A percentile compares a stretch with the other conserved stretches of the same genome.
Conservation (phyloP, 2,329 filamentous ascomycete genomes). For the Hirsutella rhossiliensis region DNA sequence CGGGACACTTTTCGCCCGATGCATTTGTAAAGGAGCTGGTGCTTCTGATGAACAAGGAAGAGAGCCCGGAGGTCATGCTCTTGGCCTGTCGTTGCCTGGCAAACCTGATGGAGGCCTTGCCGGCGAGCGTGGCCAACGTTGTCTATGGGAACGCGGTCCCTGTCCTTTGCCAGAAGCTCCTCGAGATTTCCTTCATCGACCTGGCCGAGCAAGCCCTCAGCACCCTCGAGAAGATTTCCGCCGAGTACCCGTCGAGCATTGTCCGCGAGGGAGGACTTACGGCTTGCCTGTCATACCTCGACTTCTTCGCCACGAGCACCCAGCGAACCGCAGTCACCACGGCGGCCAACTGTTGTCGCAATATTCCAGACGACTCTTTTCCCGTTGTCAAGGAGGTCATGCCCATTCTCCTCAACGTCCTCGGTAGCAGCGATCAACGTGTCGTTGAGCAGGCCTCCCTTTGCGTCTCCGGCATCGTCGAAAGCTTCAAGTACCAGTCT, state of each 20-base stretch:
- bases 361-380: conserved; percentile 91
- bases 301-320: conserved; percentile 96
- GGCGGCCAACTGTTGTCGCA: conserved; percentile 94
- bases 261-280: conserved; percentile 91
- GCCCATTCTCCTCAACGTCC: conserved; percentile 83
- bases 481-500: conserved; percentile 87
- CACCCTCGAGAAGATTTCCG: conserved; percentile 93
- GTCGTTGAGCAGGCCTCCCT: conserved; percentile 95
- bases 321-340: conserved; percentile 95
- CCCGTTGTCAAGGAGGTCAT: conserved; percentile 87
- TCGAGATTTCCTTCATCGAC: conserved; percentile 96
- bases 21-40: conserved; percentile 93
- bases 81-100: conserved; percentile 90
- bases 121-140: conserved; percentile 84
- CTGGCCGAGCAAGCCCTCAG: conserved; percentile 93
- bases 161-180: conserved; percentile 82
- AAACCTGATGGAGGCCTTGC: conserved; percentile 94
- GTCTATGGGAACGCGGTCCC: conserved; percentile 96
- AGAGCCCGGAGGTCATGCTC: conserved; percentile 95
- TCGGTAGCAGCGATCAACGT: conserved; percentile 86
- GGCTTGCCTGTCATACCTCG: conserved; percentile 89
- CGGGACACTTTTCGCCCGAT: conserved; percentile 89
- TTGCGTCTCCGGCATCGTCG: conserved; percentile 89
- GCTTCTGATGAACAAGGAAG: conserved; percentile 81
- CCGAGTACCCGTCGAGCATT: conserved; percentile 89